Evolutionary conservation across 2,329 filamentous ascomycete genomes (phyloP), one percentile per base, ranked within the genome.

Genomic region (Raffaelea deltoideospora): DNA sequence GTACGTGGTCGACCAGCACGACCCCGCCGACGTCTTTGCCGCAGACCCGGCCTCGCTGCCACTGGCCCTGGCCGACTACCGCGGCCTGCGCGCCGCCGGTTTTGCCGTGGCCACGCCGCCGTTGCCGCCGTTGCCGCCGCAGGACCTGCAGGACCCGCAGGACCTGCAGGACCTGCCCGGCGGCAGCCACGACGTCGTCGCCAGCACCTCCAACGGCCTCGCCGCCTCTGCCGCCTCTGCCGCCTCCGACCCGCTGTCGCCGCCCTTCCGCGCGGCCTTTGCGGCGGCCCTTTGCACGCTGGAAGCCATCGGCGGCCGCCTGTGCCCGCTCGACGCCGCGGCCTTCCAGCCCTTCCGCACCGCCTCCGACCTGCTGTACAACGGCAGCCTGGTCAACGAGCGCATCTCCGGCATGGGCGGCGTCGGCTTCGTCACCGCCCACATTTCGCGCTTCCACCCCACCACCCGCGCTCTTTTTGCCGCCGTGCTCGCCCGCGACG

Each of bases 311-410:
- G n/a, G 33, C 4, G 60, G 61, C 3, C 52, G 49, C 3, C 49
- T 59, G 31, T 46, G 51, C 4, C 9, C 20, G 21, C 37, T 40
- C 14, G 33, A 37, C 13, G 48, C 57, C 10, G 48, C 63, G 19
- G 59, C 65, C 42, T 69, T 63, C 53, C 42, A 47, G 6, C 49
- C 58, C 4, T 71, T 71, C 45, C 56, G 64, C 36, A 58, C 58
- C 28, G 67, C 61, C 2, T 64, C 61, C 5, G 53, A 63, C 37
- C 52, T 72, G 3, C 56, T 72, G 9, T 72, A 72, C 50, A 60
- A 65, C 34, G 65, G 64, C 13, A 58, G 63, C 1, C 58, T 70
- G 29, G 60, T 72, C 5, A 60, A 59, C 20, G 65, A 71, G 47
- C 57, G 67, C 15, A 54, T 70, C 10, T 63, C 65, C 2, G 58